Evolutionary conservation across 352 stramenopile species (phyloP), one percentile per base, ranked within the genome.

Genomic region (Albugo candida): DNA sequence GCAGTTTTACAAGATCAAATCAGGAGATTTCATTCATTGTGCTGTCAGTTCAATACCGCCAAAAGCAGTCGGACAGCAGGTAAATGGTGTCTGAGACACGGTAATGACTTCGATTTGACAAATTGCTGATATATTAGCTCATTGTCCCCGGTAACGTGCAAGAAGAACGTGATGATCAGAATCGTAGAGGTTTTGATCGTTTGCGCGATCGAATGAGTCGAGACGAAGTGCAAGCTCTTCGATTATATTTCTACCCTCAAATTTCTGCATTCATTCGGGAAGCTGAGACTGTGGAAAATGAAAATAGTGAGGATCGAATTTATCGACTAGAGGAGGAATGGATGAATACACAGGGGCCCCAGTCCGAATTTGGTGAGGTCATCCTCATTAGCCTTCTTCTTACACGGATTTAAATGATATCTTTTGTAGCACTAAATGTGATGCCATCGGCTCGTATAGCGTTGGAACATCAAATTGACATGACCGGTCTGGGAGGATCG

Each of bases 301-400:
- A 91, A 51, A 81, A 65, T 19, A 86, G 71, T 45, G 78, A 91
- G 51, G 75, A 91, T 56, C 75, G 75, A 58, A 91, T 91, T 72
- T 91, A 88, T 47, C 70, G 78, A 19, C 51, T 91, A 11, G 78
- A 91, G 58, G 78, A 91, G 47, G 75, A 91, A 61, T 91, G 78
- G 78, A 91, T 91, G 75, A 74, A 77, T 37, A 60, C 73, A 11
- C 78, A 91, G 41, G 78, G 78, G n/a, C 78, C 78, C 2, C 72
- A 91, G 43, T 91, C 78, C 0, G 78, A 91, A 57, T 91, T 91
- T 51, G 77, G 78, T 91, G 38, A 24, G 38, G 8, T 43, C 14
- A 19, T 43, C 8, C 20, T 43, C 8, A 24, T 24, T 3, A 43
- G 3, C 38, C 3, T 24, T 8, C 3, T 24, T 24, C 17, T 24